Conservation (phyloP, 1,284 basidiomycete genomes). For the Puccinia coronata region DNA sequence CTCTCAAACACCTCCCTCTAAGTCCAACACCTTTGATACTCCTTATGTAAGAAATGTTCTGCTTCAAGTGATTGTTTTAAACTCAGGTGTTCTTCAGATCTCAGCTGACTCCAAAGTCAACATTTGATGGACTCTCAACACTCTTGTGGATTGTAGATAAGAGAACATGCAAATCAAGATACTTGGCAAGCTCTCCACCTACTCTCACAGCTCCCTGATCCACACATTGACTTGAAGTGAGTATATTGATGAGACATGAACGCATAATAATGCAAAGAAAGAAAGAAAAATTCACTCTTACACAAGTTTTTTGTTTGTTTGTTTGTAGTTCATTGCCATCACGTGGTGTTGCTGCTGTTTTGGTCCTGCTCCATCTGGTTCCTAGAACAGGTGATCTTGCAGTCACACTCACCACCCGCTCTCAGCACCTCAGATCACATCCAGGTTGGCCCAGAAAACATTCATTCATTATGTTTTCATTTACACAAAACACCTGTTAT, state of each 20-base stretch:
- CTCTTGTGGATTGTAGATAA: no score
- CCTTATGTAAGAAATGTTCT: no score
- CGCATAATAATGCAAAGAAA: not conserved
- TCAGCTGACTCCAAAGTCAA: no score
- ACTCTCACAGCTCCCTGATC: conserved; percentile 15
- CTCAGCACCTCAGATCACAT: conserved; percentile 21
- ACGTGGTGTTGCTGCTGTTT: conserved; percentile 28
- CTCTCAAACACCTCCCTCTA: no score
- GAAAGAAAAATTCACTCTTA: not conserved
- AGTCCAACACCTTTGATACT: no score
- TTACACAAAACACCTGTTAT: not conserved
- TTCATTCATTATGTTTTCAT: not conserved
- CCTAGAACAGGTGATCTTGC: conserved; percentile 2
- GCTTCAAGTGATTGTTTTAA: no score
- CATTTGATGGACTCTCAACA: no score
- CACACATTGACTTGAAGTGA: conserved; percentile 22
- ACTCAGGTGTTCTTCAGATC: no score
- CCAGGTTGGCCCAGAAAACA: conserved; percentile 23
- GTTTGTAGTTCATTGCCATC: conserved; percentile 12
- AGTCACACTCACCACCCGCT: conserved; percentile 42
- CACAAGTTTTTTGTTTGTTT: not conserved
- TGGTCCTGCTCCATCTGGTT: conserved; percentile 39
- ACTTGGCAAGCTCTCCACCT: conserved; percentile 13
- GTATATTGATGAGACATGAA: no score
- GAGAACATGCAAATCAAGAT: not conserved